phyloP scores from a whole-genome alignment of 768 basidiomycete species.

The Rhodosporidiobolus sp. region DNA sequence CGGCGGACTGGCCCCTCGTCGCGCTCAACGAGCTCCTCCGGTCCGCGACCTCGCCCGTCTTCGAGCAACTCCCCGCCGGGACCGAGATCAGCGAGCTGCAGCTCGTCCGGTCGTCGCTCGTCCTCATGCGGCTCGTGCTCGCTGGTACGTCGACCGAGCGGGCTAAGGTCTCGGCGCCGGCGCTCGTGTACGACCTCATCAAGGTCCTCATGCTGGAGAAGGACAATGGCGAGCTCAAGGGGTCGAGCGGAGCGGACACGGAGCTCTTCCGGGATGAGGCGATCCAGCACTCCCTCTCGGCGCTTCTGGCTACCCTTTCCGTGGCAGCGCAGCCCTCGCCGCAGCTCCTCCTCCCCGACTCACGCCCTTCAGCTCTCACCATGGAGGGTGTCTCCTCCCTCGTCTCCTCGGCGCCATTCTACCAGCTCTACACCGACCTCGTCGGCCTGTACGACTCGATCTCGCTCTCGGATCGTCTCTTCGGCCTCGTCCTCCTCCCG shows the following conservation, averaged over 20 bases:
- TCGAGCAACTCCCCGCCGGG: slow-evolving; percentile 62
- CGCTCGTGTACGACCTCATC: slow-evolving; percentile 74
- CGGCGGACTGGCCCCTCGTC: slow-evolving; percentile 64
- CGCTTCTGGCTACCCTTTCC: slow-evolving; percentile 60
- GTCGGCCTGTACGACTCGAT: slow-evolving; percentile 84
- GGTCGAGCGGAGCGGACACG: slow-evolving; percentile 46
- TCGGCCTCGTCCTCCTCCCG: slow-evolving; percentile 70
- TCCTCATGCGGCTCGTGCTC: slow-evolving; percentile 50
- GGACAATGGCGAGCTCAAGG: slow-evolving; percentile 55
- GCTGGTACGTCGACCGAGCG: slow-evolving; percentile 37
- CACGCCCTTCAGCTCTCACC: not conserved
- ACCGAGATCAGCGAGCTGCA: slow-evolving; percentile 82
- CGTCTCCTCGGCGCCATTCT: slow-evolving; percentile 56
- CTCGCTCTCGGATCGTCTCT: slow-evolving; percentile 76
- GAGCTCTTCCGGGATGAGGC: slow-evolving; percentile 71
- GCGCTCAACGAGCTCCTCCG: slow-evolving; percentile 76
- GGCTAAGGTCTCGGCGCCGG: not conserved
- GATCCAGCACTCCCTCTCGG: slow-evolving; percentile 61
- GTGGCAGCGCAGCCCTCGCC: slow-evolving; percentile 10
- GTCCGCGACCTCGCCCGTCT: slow-evolving; percentile 69
- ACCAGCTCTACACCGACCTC: slow-evolving; percentile 89
- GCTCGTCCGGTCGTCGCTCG: slow-evolving; percentile 65
- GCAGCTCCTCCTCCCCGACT: not conserved
- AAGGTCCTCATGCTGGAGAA: slow-evolving; percentile 96
- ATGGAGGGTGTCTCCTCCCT: slow-evolving; percentile 26